Conservation (phyloP, 805 yeast genomes). For the Zygosaccharomyces bisporus region DNA sequence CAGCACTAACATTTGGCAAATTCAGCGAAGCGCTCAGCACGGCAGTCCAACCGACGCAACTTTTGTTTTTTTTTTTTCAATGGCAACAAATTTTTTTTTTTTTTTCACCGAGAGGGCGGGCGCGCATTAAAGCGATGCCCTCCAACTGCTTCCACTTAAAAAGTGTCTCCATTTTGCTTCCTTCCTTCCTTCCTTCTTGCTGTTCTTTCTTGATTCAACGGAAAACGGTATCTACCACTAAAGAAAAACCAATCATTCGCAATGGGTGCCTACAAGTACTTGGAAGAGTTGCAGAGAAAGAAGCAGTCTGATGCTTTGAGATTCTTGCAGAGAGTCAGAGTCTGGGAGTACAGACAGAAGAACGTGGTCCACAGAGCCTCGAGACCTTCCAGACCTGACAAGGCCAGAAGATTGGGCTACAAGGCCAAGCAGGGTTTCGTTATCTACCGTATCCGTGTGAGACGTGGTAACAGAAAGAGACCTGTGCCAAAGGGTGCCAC, state of each 20-base stretch:
- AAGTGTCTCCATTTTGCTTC: background rate
- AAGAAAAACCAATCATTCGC: slow-evolving; percentile 23
- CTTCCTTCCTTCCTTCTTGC: background rate
- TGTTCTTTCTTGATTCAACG: background rate
- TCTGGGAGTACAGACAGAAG: slow-evolving; percentile 99
- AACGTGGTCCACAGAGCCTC: slow-evolving; percentile 98
- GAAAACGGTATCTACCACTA: slow-evolving; percentile 7
- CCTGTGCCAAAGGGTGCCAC: slow-evolving; percentile 99
- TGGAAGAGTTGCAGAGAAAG: slow-evolving; percentile 99
- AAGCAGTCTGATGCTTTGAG: slow-evolving; percentile 99
- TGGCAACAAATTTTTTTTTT: background rate
- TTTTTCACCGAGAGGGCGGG: too few relatives aligned
- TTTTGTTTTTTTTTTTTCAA: slow-evolving; percentile 2
- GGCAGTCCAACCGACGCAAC: slow-evolving; percentile 4
- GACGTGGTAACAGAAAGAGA: slow-evolving; percentile 99
- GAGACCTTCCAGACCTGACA: slow-evolving; percentile 99
- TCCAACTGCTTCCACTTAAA: background rate
- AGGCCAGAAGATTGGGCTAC: slow-evolving; percentile 99
- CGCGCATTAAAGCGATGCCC: slow-evolving; percentile 8
- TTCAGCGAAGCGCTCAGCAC: slow-evolving; percentile 1
- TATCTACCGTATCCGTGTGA: slow-evolving; percentile 97
- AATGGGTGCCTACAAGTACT: slow-evolving; percentile 99
- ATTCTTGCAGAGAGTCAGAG: slow-evolving; percentile 98
- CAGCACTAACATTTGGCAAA: background rate
- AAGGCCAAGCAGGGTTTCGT: slow-evolving; percentile 99